Conservation (phyloP, 2,329 filamentous ascomycete species). For the Aspergillus uvarum region DNA sequence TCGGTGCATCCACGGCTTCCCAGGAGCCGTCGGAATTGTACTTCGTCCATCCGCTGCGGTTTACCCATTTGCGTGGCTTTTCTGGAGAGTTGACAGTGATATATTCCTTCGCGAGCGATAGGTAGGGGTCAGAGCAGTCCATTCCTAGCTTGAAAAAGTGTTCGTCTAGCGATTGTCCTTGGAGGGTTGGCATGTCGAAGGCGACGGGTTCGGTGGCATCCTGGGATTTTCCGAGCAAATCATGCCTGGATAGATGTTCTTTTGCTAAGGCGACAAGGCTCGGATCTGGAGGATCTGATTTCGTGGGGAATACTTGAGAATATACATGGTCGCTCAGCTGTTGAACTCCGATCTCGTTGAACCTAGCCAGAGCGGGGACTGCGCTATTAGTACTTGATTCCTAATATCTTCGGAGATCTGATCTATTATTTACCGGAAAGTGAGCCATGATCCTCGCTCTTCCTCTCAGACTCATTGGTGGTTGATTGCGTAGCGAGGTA, state of each 20-base stretch:
- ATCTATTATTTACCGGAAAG: conserved; percentile 29
- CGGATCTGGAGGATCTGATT: conserved; percentile 55
- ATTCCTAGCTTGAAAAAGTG: conserved; percentile 88
- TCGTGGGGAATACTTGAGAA: conserved; percentile 72
- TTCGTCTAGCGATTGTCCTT: conserved; percentile 81
- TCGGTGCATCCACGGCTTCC: conserved; percentile 72
- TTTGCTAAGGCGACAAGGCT: conserved; percentile 77
- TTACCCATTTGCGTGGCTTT: conserved; percentile 71
- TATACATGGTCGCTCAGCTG: conserved; percentile 84
- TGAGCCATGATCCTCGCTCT: conserved; percentile 14
- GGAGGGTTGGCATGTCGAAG: conserved; percentile 79
- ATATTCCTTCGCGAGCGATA: conserved; percentile 73
- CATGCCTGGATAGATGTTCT: conserved; percentile 80
- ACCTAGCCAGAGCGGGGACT: conserved; percentile 60
- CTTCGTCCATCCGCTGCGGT: conserved; percentile 87
- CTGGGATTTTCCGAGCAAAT: conserved; percentile 85
- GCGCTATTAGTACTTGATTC: conserved; percentile 17
- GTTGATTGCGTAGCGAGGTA: conserved; percentile 17
- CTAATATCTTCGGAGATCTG: not conserved
- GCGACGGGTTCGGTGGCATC: conserved; percentile 72
- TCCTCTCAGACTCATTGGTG: conserved; percentile 8
- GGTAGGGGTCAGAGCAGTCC: conserved; percentile 82
- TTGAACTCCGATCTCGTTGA: conserved; percentile 92
- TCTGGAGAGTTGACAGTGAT: conserved; percentile 58
- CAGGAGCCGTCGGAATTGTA: conserved; percentile 72